These are phyloP conservation scores for Fusarium camptoceras DNA, from an alignment of 2,329 filamentous ascomycete species.

Conservation along the genomic window DNA sequence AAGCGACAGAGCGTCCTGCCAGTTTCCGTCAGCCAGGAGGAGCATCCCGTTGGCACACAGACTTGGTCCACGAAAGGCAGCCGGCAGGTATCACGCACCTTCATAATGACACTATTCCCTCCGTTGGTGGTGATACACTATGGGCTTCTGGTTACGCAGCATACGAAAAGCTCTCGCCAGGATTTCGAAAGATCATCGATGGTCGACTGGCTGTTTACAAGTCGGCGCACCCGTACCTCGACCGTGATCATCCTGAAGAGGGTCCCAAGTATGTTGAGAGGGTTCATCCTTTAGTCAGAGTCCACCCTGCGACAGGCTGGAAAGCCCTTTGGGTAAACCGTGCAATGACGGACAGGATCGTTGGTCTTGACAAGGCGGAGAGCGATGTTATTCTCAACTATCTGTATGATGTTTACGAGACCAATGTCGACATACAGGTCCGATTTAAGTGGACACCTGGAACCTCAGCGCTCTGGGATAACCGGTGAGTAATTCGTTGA, in stretches of 20 bases:
- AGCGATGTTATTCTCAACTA: slow-evolving; percentile 76
- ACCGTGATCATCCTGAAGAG: slow-evolving; percentile 68
- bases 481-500: slow-evolving; percentile 58
- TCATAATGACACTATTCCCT: slow-evolving; percentile 75
- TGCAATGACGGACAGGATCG: slow-evolving; percentile 74
- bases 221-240: slow-evolving; percentile 75
- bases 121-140: slow-evolving; percentile 75
- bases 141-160: slow-evolving; percentile 79
- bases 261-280: slow-evolving; percentile 76
- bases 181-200: slow-evolving; percentile 77
- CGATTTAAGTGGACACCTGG: slow-evolving; percentile 77
- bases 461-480: slow-evolving; percentile 78
- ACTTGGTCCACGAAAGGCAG: slow-evolving; percentile 77
- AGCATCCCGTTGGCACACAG: slow-evolving; percentile 75
- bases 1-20: slow-evolving; percentile 69
- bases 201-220: slow-evolving; percentile 73
- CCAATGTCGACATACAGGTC: slow-evolving; percentile 77
- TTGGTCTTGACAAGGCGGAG: slow-evolving; percentile 75
- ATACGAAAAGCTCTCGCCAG: slow-evolving; percentile 78
- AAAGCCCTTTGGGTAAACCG: slow-evolving; percentile 80
- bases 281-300: slow-evolving; percentile 74
- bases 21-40: slow-evolving; percentile 76
- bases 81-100: slow-evolving; percentile 78
- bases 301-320: slow-evolving; percentile 80
- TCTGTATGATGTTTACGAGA: slow-evolving; percentile 75